phyloP scores from a whole-genome alignment of 2,329 filamentous ascomycete genomes.

The Colletotrichum gigasporum region DNA sequence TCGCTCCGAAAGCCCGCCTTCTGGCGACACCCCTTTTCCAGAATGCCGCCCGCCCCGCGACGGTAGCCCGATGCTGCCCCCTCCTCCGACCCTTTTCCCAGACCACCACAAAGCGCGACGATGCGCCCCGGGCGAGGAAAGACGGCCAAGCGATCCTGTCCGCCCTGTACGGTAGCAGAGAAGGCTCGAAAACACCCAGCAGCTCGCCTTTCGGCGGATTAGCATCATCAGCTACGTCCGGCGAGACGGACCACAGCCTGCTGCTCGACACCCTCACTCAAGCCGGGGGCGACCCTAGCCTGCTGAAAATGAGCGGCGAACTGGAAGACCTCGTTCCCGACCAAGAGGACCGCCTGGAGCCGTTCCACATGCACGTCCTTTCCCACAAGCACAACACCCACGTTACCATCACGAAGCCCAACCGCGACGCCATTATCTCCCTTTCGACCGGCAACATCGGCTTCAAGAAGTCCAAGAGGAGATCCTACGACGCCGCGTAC shows the following conservation, averaged over 20 bases:
- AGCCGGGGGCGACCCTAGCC: slow-evolving; percentile 34
- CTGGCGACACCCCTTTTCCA: slow-evolving; percentile 50
- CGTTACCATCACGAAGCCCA: slow-evolving; percentile 86
- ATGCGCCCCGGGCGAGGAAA: slow-evolving; percentile 35
- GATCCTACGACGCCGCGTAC: slow-evolving; percentile 90
- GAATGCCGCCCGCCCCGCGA: slow-evolving; percentile 34
- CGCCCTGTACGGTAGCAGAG: slow-evolving; percentile 32
- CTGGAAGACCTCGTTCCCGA: slow-evolving; percentile 37
- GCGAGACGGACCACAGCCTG: slow-evolving; percentile 42
- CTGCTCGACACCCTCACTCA: slow-evolving; percentile 50
- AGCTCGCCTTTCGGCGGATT: neutral
- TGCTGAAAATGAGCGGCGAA: too few relatives aligned
- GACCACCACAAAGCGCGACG: slow-evolving; percentile 38
- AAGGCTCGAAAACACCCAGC: neutral
- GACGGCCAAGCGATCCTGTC: slow-evolving; percentile 31
- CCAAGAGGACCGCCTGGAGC: slow-evolving; percentile 58
- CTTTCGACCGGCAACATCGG: slow-evolving; percentile 88
- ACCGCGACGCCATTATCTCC: slow-evolving; percentile 81
- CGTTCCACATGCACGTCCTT: slow-evolving; percentile 89
- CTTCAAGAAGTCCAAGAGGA: slow-evolving; percentile 84
- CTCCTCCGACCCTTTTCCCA: slow-evolving; percentile 50
- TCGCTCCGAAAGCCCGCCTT: slow-evolving; percentile 51
- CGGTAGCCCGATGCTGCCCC: slow-evolving; percentile 32
- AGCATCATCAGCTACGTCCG: slow-evolving; percentile 36
- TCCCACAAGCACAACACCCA: slow-evolving; percentile 94